phyloP scores from a whole-genome alignment of 2,329 filamentous ascomycete genomes.

The Cryphonectria carpinicola region DNA sequence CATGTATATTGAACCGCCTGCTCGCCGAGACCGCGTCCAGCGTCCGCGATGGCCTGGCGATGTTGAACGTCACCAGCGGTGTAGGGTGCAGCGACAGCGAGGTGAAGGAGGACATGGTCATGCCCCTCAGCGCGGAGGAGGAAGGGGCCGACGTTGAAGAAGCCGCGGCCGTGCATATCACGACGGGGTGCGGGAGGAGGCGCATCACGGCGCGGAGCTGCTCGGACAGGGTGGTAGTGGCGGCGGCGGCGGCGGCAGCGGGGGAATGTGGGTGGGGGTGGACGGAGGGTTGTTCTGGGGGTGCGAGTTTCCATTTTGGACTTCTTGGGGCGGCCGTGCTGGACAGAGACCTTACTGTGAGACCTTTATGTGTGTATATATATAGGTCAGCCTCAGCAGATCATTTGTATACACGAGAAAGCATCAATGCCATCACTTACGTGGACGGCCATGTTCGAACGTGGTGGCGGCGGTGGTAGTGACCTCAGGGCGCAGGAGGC shows the following conservation, averaged over 20 bases:
- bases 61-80: constrained; percentile 61
- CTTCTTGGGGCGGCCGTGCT: background rate
- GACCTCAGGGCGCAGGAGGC: constrained; percentile 9
- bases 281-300: constrained; percentile 37
- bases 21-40: constrained; percentile 53
- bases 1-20: constrained; percentile 57
- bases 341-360: constrained; percentile 7
- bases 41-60: constrained; percentile 59
- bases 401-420: background rate
- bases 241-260: background rate
- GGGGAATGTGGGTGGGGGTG: constrained; percentile 37
- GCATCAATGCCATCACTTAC: background rate
- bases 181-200: constrained; percentile 56
- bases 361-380: background rate
- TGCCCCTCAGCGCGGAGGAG: constrained; percentile 43
- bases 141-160: background rate
- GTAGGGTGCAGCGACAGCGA: constrained; percentile 56
- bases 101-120: constrained; percentile 65
- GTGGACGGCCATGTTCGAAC: background rate
- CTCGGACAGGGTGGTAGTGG: constrained; percentile 41
- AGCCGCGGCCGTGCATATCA: constrained; percentile 54
- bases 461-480: background rate
- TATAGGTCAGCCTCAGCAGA: background rate
- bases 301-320: background rate
- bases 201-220: constrained; percentile 58